phyloP scores from a whole-genome alignment of 345 rosid genomes.

The Acer saccharum region DNA sequence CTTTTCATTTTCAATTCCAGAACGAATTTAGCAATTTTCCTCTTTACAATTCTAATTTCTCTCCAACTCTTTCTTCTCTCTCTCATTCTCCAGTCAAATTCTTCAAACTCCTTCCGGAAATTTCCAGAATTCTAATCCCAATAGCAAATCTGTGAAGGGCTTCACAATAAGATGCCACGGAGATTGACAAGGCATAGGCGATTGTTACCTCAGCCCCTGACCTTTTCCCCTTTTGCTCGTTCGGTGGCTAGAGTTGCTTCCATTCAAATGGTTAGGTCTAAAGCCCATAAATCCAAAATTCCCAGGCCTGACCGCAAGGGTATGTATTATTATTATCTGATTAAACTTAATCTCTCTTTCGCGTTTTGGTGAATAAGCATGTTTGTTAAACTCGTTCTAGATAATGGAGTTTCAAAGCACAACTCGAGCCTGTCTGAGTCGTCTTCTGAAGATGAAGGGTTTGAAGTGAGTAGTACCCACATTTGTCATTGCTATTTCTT shows the following conservation, averaged over 20 bases:
- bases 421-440: slow-evolving; percentile 35
- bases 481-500: not conserved
- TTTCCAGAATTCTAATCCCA: too few species aligned
- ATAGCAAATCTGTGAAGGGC: too few species aligned
- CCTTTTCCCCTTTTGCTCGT: slow-evolving; percentile 75
- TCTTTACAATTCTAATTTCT: too few species aligned
- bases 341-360: not conserved
- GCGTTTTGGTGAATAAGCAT: not conserved
- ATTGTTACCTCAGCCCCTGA: slow-evolving; percentile 42
- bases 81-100: too few species aligned
- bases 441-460: slow-evolving; percentile 64
- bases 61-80: too few species aligned
- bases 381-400: slow-evolving; percentile 18
- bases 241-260: slow-evolving; percentile 49
- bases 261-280: slow-evolving; percentile 34
- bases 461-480: slow-evolving; percentile 41
- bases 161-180: slow-evolving; percentile 41
- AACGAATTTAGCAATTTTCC: too few species aligned
- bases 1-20: too few species aligned
- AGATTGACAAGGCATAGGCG: slow-evolving; percentile 40
- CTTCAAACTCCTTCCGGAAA: too few species aligned
- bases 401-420: slow-evolving; percentile 28
- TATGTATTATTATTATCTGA: slow-evolving; percentile 9
- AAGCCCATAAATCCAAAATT: slow-evolving; percentile 21
- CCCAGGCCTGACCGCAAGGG: slow-evolving; percentile 29